Conservation (phyloP, 495 filamentous ascomycete genomes). For the Penicillium mononematosum region DNA sequence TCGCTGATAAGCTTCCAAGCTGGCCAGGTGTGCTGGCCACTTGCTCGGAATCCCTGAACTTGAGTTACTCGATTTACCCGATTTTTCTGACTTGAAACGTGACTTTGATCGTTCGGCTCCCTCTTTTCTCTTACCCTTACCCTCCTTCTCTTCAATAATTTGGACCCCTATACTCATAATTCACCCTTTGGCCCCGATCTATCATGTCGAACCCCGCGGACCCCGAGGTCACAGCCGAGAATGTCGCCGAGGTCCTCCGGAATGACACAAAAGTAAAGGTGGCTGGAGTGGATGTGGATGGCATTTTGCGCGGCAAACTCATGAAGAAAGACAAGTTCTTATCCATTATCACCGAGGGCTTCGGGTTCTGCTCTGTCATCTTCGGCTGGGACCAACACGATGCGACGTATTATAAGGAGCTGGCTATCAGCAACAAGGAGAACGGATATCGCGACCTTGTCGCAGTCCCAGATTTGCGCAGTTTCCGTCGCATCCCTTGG, state of each 20-base stretch:
- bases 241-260: constrained; percentile 60
- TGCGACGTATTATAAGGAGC: constrained; percentile 77
- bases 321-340: constrained; percentile 96
- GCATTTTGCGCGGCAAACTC: constrained; percentile 86
- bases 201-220: constrained; percentile 19
- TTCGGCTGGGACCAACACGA: constrained; percentile 99
- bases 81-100: not conserved
- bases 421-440: constrained; percentile 84
- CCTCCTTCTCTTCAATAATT: not conserved
- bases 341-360: constrained; percentile 75
- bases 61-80: not conserved
- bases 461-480: constrained; percentile 76
- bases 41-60: not conserved
- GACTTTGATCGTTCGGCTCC: not conserved
- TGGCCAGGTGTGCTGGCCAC: constrained; percentile 1
- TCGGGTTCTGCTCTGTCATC: constrained; percentile 95
- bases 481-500: constrained; percentile 91
- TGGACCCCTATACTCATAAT: not conserved
- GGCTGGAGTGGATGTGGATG: constrained; percentile 89
- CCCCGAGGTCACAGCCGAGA: constrained; percentile 54
- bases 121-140: not conserved
- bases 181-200: not conserved
- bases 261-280: constrained; percentile 87
- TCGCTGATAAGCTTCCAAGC: constrained; percentile 16
- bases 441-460: constrained; percentile 92